Base-by-base conservation (phyloP, 1,284 basidiomycete genomes). In the Fomes fomentarius region DNA sequence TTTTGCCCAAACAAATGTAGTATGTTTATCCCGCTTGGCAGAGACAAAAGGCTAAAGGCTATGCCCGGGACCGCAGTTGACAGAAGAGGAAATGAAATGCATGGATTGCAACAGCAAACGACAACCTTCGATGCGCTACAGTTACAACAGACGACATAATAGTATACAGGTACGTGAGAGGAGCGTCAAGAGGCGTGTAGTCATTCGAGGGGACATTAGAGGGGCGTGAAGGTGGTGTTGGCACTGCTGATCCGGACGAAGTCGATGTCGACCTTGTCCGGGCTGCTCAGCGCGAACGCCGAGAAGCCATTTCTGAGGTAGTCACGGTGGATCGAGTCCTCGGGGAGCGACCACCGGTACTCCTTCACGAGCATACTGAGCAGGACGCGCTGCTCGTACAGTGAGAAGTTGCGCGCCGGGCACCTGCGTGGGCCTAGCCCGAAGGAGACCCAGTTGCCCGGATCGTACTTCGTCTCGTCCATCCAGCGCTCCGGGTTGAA, bases 311-410 rank as follows among this genome's bases (percentile, higher is more conserved):
- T 71, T 50, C 68, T 59, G 15, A 68, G 48, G 11, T 28, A 45
- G 15, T 65, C 58, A 9, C 30, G 15, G 47, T 72, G 70, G n/a
- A 50, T 46, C n/a, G 66, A 66, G 25, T 63, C 62, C 9, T 34
- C 48, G 11, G 70, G 70, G 9, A 72, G 60, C 15, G 57, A 54
- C 66, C 68, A 71, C 48, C 65, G 56, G 39, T 64, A 72, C 38
- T 68, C 56, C 37, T 60, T 50, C 24, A 72, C 54, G 14, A 72
- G 60, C 61, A 70, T 65, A 19, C 68, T 62, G 9, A 63, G 58
- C 17, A 70, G 51, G 6, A 61, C 65, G n/a, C 68, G 64, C 51
- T 66, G 65, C 60, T 72, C 71, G 61, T 67, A 68, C 41, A 70
- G 52, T 21, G 69, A 69, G 56, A 72, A 71, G 54, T 68, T 67